Evolutionary conservation across 441 rosid genomes (phyloP).

Genomic region (Syzygium syzygioides): DNA sequence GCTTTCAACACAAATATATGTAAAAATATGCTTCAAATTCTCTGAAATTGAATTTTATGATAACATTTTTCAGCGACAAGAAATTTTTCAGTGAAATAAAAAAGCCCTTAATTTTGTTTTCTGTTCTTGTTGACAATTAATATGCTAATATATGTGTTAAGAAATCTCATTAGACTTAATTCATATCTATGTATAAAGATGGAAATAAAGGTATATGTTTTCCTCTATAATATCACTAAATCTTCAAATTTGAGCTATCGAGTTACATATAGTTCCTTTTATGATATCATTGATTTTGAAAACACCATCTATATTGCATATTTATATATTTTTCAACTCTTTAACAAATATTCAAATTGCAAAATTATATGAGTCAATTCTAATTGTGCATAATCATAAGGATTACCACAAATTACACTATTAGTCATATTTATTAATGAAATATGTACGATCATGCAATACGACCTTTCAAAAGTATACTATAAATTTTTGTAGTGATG

Average conservation of each 20-base stretch:
- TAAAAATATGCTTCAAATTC: neutral
- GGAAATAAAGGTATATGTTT: neutral
- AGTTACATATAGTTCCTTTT: neutral
- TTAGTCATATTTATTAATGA: neutral
- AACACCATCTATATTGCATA: neutral
- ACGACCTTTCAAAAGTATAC: neutral
- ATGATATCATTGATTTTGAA: neutral
- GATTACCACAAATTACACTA: neutral
- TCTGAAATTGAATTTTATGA: neutral
- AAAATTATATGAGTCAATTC: neutral
- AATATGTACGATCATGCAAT: neutral
- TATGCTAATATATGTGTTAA: neutral
- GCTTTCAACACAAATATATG: neutral
- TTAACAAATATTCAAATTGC: neutral
- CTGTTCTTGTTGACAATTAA: neutral
- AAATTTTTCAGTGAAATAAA: neutral
- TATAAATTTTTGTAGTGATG: neutral
- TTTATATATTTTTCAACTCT: neutral
- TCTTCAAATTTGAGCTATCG: neutral
- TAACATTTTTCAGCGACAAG: neutral
- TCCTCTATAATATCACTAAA: neutral
- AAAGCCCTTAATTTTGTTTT: neutral
- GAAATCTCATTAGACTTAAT: neutral
- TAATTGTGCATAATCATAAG: neutral
- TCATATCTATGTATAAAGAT: neutral